A percentile compares a stretch with the other conserved stretches of the same genome.
Evolutionary conservation across 345 rosid genomes (phyloP).

Genomic region (Limnanthes douglasii): DNA sequence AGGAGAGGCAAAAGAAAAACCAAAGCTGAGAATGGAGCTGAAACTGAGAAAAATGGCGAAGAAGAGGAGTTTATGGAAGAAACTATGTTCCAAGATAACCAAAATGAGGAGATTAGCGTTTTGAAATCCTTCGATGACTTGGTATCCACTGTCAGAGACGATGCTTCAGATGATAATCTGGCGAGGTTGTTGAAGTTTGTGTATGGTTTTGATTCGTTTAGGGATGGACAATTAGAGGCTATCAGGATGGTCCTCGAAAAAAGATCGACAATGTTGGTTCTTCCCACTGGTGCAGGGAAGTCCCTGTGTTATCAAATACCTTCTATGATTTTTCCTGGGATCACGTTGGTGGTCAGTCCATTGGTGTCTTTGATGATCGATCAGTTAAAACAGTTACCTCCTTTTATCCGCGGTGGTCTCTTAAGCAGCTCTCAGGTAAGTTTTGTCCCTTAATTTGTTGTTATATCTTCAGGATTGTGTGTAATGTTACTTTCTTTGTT

Average conservation of each 20-base stretch:
- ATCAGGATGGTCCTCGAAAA: constrained; percentile 34
- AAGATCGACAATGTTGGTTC: constrained; percentile 62
- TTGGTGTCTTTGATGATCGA: constrained; percentile 86
- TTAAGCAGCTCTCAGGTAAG: constrained; percentile 73
- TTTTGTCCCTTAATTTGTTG: constrained; percentile 1
- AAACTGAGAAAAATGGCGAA: too few species aligned
- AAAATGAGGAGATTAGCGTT: constrained; percentile 14
- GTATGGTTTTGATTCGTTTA: constrained; percentile 18
- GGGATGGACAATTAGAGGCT: constrained; percentile 18
- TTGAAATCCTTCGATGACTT: constrained; percentile 28
- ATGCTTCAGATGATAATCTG: constrained; percentile 32
- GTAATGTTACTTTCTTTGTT: background rate
- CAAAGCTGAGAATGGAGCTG: too few species aligned
- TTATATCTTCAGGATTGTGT: constrained; percentile 5
- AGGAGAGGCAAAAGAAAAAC: constrained; percentile 27
- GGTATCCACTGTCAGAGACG: constrained; percentile 26
- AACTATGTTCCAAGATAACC: constrained; percentile 12
- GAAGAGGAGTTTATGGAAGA: constrained; percentile 37
- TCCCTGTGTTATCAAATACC: constrained; percentile 92
- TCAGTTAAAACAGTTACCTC: constrained; percentile 82
- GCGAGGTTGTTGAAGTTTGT: constrained; percentile 16
- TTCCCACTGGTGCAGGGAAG: constrained; percentile 94
- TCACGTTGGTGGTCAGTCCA: constrained; percentile 37
- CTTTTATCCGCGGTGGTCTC: constrained; percentile 46
- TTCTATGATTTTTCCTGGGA: constrained; percentile 61